Base-by-base conservation (phyloP, 108 stramenopile genomes). In the Craspedostauros australis region DNA sequence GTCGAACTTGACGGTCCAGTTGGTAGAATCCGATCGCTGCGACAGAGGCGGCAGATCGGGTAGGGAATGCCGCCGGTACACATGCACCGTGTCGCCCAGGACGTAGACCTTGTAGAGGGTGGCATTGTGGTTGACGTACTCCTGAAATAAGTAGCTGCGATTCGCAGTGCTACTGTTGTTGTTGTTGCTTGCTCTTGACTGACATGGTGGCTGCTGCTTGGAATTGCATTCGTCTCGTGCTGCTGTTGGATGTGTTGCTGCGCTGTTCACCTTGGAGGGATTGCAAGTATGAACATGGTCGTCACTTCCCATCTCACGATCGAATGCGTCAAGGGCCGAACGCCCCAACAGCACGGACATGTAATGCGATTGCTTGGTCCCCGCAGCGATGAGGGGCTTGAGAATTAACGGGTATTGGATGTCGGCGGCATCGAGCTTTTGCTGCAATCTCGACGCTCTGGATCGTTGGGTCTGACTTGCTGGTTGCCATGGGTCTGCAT, bases 41-140 rank as follows among this genome's bases (percentile, higher is more conserved):
- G 11, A 34, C 8, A 23, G 18, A 31, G 46, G 36, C 4, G 91
- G 91, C 19, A 93, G 56, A 50, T 93, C 80, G 7, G 92, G 92
- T 25, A 90, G 54, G 51, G 75, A 77, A 39, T 69, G 54, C 48
- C 92, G 64, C 37, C 59, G 28, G 57, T 86, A 87, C 0, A 93
- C 92, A 57, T 79, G 70, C 1, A 93, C 87, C 34, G 66, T 50
- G 15, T 85, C 67, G 50, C 92, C 92, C 36, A 93, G 47, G 3
- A 93, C 92, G 48, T 93, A 93, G 0, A 87, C 86, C 56, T 93
- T 93, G 73, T 82, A 93, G 5, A 93, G 52, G 30, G 64, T 54
- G 3, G 76, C 78, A 52, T 77, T 70, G 55, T 93, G 91, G 62
- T 93, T 93, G 43, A 75, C 75, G 53, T 82, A 93, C 65, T 88